Evolutionary conservation across 73 alveolate species (phyloP).

Genomic region (Tetrahymena borealis): DNA sequence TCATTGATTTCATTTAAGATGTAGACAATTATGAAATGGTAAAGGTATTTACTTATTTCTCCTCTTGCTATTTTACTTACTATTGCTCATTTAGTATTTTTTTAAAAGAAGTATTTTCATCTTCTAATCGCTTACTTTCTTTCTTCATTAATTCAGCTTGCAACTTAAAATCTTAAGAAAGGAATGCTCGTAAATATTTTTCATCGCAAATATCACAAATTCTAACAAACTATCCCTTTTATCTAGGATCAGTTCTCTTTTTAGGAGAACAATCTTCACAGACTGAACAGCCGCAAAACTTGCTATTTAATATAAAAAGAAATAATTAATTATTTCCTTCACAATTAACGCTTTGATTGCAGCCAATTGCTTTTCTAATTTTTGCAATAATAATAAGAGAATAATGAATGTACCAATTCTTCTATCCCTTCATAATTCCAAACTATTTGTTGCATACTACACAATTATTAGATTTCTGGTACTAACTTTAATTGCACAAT

Average conservation of each 20-base stretch:
- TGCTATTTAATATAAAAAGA: not conserved
- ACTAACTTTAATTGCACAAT: not conserved
- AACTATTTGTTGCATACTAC: not conserved
- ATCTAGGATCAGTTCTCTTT: conserved; percentile 9
- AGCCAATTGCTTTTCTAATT: not conserved
- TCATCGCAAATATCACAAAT: conserved; percentile 37
- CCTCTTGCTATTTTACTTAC: not conserved
- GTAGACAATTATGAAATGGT: too few species aligned
- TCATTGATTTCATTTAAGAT: too few species aligned
- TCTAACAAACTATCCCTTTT: conserved; percentile 10
- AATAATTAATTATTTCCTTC: not conserved
- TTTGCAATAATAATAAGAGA: too few species aligned
- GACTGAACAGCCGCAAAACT: conserved; percentile 24
- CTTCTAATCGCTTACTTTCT: not conserved
- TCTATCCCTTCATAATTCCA: not conserved
- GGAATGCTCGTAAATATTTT: conserved; percentile 8
- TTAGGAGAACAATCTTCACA: conserved; percentile 14
- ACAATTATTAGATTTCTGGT: not conserved
- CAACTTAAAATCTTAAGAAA: not conserved
- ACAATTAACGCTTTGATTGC: not conserved
- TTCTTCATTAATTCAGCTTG: not conserved
- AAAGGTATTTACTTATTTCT: not conserved
- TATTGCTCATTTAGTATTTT: not conserved
- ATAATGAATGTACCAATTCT: not conserved
- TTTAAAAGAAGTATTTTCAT: not conserved